These are phyloP conservation scores for Eruca vesicaria DNA, from an alignment of 441 rosid genomes.

Conservation along the genomic window DNA sequence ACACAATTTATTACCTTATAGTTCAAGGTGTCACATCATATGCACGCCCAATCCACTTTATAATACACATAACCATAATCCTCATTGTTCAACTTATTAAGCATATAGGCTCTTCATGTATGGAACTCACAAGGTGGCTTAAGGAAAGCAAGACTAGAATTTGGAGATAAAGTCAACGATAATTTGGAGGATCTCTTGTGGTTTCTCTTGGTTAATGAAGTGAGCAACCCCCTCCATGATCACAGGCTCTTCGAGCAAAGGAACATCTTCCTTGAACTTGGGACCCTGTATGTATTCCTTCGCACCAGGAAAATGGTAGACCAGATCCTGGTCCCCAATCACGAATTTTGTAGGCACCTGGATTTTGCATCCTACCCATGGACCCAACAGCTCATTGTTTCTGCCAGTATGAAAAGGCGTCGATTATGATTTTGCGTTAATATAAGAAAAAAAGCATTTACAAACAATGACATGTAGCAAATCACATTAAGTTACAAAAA, in stretches of 20 bases:
- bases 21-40: not conserved
- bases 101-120: not conserved
- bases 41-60: not conserved
- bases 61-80: not conserved
- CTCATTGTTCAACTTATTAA: not conserved
- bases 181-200: slow-evolving; percentile 27
- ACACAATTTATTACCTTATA: not conserved
- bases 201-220: slow-evolving; percentile 36
- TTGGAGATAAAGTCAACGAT: slow-evolving; percentile 31
- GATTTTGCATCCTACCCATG: slow-evolving; percentile 32
- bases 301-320: slow-evolving; percentile 25
- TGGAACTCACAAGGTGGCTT: not conserved
- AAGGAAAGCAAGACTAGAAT: slow-evolving; percentile 17
- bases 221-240: slow-evolving; percentile 37
- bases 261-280: slow-evolving; percentile 33
- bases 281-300: slow-evolving; percentile 37
- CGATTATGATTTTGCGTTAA: not conserved
- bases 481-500: no score
- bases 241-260: slow-evolving; percentile 33
- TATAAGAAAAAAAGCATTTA: not conserved
- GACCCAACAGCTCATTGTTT: slow-evolving; percentile 34
- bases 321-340: slow-evolving; percentile 21
- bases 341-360: slow-evolving; percentile 31
- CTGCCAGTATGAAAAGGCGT: slow-evolving; percentile 11
- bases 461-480: not conserved